Base-by-base conservation (phyloP, 106 monocot species). In the Allium sativum region DNA sequence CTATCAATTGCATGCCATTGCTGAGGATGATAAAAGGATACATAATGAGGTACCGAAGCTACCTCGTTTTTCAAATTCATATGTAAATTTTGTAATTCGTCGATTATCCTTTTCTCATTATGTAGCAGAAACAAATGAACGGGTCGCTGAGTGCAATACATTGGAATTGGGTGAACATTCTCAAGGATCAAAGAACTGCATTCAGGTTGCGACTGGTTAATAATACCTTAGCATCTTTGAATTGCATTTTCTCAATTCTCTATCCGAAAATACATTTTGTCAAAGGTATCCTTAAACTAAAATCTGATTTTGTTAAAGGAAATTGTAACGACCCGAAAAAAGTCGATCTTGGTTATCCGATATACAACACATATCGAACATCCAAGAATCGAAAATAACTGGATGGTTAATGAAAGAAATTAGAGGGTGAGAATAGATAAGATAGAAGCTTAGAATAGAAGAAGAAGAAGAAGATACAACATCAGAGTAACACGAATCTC, bases 71-170 rank as follows among this genome's bases (percentile, higher is more conserved):
- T 9, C 20, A 18, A 12, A 4, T 62, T 12, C 13, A 19, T 45
- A 46, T 20, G 14, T 10, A 21, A 21, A 0, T 0, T 31, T 15
- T 21, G 10, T 4, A 12, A 1, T 51, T 31, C 50, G 9, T 22
- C 13, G 48, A 14, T 64, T 61, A 9, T 5, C 16, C 48, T 6
- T 8, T 47, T 10, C 12, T 21, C 8, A 14, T 31, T 51, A 31
- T 64, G 22, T 48, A 64, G 64, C 13, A 31, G n/a, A 64, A 21
- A 64, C 13, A 13, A 21, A 51, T 40, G 14, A 64, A 51, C 50
- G 64, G 45, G 20, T 47, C 48, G 16, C 64, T 40, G 22, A n/a
- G 7, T 14, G 13, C 7, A 13, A 31, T 50, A 31, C 13, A 31
- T 40, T 7, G 40, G 51, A 15, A 44, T 50, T 40, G 12, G 51